Base-by-base conservation (phyloP, 176 grass and related monocot genomes). In the Rhynchospora pubera region DNA sequence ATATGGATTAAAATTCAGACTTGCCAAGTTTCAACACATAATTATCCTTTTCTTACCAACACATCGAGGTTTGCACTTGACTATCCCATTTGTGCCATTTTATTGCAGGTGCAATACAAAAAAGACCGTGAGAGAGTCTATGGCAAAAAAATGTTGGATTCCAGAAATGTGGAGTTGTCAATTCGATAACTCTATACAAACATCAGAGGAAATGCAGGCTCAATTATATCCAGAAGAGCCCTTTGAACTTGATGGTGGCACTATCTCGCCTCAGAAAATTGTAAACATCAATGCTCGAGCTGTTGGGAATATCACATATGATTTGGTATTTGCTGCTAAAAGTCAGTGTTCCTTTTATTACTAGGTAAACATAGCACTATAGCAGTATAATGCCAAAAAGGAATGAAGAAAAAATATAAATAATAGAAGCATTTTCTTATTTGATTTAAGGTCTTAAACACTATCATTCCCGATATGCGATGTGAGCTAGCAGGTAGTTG, bases 301-400 rank as follows among this genome's bases (percentile, higher is more conserved):
- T 87, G 82, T 69, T 77, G 85, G 65, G 28, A 72, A 42, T 82
- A 93, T 99, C 76, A 86, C 91, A 58, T 99, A 99, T 90, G 92
- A 99, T 89, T 84, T 99, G 76, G 79, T 90, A 26, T 90, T 91
- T 28, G 90, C 96, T 83, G 92, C 89, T 84, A 91, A 90, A 82
- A 90, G 96, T 50, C 96, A 99, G 74, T 80, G 87, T 69, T 89
- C 92, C 60, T 99, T 99, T 84, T 85, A 65, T 83, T 99, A 95
- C 74, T 91, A 99, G 89, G 95, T 98, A 91, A 16, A 1, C n/a
- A n/a, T n/a, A n/a, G n/a, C n/a, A n/a, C n/a, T 76, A 14, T 4
- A 75, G 11, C 22, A 48, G 8, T 47, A 47, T 3, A 19, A 21
- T 70, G 42, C 42, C 7, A 9, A 70, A 15, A n/a, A 42, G 16